Base-by-base conservation (phyloP, 73 alveolate species). In the Paramecium primaurelia region DNA sequence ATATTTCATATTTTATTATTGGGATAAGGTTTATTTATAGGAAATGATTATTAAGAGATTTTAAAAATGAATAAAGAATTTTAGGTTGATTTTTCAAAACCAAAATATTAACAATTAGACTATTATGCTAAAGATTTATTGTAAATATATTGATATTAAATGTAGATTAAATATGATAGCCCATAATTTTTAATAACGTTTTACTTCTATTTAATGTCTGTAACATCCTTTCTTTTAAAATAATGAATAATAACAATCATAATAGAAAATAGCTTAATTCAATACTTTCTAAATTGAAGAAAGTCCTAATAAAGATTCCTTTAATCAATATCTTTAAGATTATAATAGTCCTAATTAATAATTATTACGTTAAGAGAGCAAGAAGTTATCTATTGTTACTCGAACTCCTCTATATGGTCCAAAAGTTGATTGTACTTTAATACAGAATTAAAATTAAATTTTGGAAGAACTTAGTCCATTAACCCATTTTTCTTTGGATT, bases 1-100 rank as follows among this genome's bases (percentile, higher is more conserved):
- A 88, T 88, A 12, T 88, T 88, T 77, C 93, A 88, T 88, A 68
- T 68, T 10, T 88, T 88, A 18, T 18, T 77, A 5, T 8, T 77
- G 14, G 88, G 88, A 36, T 60, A 77, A 38, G 88, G 88, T 30
- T 77, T 77, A 77, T 77, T 77, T 77, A 77, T 25, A 7, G 88
- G 88, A n/a, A 36, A 38, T 77, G 69, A 64, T 20, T 71, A 77
- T 38, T 18, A 25, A 16, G 88, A 77, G 3, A 77, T 77, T 18
- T 30, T 38, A 37, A 77, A 18, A 77, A 18, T 25, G 45, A 77
- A 77, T 38, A 77, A 77, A 38, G 38, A 37, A 77, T 77, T 8
- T 42, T n/a, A 38, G 6, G n/a, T 77, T 0, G 68, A 77, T 38
- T 77, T 16, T 18, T 16, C 37, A 1, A 22, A 77, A 25, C 22